Evolutionary conservation across 768 basidiomycete species (phyloP).

Genomic region (Collybiopsis luxurians): DNA sequence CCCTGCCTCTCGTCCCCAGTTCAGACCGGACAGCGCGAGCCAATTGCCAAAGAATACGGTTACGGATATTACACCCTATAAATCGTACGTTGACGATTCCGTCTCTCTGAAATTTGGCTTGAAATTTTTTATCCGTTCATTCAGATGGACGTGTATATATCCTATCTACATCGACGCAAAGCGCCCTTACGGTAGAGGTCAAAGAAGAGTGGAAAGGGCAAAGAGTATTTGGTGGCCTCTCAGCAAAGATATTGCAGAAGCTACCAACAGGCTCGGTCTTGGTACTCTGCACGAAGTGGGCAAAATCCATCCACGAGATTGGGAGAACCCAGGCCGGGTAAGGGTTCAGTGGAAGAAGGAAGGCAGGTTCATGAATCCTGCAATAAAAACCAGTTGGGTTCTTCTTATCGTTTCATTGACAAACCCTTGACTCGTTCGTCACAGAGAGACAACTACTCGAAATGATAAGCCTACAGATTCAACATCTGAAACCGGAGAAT

Average conservation of each 20-base stretch:
- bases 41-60: slow-evolving; percentile 34
- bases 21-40: slow-evolving; percentile 15
- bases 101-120: not conserved
- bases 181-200: slow-evolving; percentile 78
- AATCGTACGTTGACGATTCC: slow-evolving; percentile 52
- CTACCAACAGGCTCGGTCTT: slow-evolving; percentile 72
- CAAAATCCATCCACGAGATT: slow-evolving; percentile 92
- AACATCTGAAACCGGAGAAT: slow-evolving; percentile 67
- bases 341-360: slow-evolving; percentile 91
- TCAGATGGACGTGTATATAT: slow-evolving; percentile 93
- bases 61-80: slow-evolving; percentile 80
- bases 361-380: slow-evolving; percentile 57
- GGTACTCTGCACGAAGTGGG: slow-evolving; percentile 84
- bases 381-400: slow-evolving; percentile 73
- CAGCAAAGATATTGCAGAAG: slow-evolving; percentile 89
- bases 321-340: slow-evolving; percentile 97
- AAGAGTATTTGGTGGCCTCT: slow-evolving; percentile 94
- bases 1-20: slow-evolving; percentile 25
- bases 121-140: slow-evolving; percentile 3
- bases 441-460: slow-evolving; percentile 80
- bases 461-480: slow-evolving; percentile 71
- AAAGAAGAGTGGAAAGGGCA: slow-evolving; percentile 74
- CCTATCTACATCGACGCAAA: slow-evolving; percentile 98
- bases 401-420: not conserved
- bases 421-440: not conserved